Percentiles rank a stretch among this genome's conserved stretches.
Conservation (phyloP, 2,329 filamentous ascomycete genomes). For the Pyrenophora tritici-repentis region DNA sequence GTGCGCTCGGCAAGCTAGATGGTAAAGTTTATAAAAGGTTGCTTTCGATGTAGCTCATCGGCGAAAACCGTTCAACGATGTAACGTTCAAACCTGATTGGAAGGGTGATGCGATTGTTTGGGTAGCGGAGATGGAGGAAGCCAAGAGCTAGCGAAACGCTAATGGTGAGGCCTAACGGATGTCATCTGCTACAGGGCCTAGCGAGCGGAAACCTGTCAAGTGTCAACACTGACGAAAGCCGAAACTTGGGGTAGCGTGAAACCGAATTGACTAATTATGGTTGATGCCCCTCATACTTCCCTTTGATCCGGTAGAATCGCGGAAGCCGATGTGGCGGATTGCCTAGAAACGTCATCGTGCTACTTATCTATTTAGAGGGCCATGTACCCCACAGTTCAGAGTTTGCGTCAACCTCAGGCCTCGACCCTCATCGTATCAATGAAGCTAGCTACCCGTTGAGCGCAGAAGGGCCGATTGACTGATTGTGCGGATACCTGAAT, state of each 20-base stretch:
- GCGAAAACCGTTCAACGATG: constrained; percentile 56
- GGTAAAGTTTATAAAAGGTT: constrained; percentile 55
- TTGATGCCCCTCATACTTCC: not conserved
- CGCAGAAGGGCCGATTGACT: no score
- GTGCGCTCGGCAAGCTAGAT: constrained; percentile 57
- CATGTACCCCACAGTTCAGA: no score
- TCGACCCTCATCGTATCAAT: no score
- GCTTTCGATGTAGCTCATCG: constrained; percentile 56
- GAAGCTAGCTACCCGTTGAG: no score
- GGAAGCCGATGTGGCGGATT: no score
- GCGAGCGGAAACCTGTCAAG: constrained; percentile 7
- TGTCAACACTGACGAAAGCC: constrained; percentile 2
- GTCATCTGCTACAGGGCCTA: not conserved
- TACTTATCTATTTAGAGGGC: no score
- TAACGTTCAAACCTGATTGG: constrained; percentile 58
- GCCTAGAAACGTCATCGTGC: not conserved
- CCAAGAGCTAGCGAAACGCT: constrained; percentile 35
- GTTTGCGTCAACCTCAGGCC: no score
- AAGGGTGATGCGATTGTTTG: constrained; percentile 56
- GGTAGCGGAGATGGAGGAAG: constrained; percentile 48
- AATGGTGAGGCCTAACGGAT: not conserved
- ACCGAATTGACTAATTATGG: not conserved
- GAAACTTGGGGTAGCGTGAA: constrained; percentile 13
- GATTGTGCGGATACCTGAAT: no score
- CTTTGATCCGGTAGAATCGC: no score